These are phyloP conservation scores for Myxozyma mucilagina DNA, from an alignment of 805 yeast genomes.

Conservation along the genomic window DNA sequence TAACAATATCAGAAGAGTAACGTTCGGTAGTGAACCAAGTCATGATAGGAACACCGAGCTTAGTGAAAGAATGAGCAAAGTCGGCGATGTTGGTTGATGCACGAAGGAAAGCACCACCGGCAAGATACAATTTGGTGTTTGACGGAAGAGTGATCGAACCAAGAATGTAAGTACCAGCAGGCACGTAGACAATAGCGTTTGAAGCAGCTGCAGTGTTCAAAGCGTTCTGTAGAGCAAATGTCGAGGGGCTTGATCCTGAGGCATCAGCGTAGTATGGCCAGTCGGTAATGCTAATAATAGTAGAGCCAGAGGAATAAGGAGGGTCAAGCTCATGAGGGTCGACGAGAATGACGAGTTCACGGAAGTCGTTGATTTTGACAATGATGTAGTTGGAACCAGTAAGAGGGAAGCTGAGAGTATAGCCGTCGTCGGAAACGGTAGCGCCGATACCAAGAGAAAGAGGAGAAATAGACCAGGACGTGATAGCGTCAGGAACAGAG, in stretches of 20 bases:
- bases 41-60: background rate
- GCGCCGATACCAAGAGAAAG: background rate
- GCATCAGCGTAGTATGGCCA: conserved; percentile 14
- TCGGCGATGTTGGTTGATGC: conserved; percentile 3
- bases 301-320: background rate
- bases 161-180: conserved; percentile 15
- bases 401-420: conserved; percentile 6
- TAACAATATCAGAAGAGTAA: conserved; percentile 1
- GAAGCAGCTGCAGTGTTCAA: conserved; percentile 4
- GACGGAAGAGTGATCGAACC: conserved; percentile 17
- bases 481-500: background rate
- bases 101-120: conserved; percentile 18
- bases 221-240: conserved; percentile 12
- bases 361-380: conserved; percentile 19
- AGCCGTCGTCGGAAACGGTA: background rate
- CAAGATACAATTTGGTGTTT: conserved; percentile 7
- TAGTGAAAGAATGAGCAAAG: conserved; percentile 1
- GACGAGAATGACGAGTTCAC: conserved; percentile 19
- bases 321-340: conserved; percentile 17
- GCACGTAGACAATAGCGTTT: conserved; percentile 11
- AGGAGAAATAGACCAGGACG: conserved; percentile 15
- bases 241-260: background rate
- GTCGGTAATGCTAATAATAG: conserved; percentile 6
- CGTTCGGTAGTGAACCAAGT: conserved; percentile 16
- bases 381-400: conserved; percentile 15